A percentile compares a stretch with the other conserved stretches of the same genome.
These are phyloP conservation scores for Sphaerulina musiva DNA, from an alignment of 2,329 filamentous ascomycete species.

Conservation along the genomic window DNA sequence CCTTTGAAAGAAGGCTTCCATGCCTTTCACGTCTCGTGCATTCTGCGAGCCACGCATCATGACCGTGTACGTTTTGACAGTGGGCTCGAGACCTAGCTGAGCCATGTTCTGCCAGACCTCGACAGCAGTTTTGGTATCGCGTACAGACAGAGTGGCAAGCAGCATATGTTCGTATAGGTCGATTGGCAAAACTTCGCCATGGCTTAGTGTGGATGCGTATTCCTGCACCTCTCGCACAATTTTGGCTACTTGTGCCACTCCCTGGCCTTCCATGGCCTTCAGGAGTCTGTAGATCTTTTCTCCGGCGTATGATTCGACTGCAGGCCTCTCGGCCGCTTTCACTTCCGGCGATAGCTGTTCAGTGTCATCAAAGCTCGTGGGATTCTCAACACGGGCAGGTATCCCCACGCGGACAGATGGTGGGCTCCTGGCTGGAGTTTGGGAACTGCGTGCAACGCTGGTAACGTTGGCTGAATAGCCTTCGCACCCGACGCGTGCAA, in stretches of 20 bases:
- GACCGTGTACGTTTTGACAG: constrained; percentile 60
- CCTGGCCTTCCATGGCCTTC: constrained; percentile 5
- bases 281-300: constrained; percentile 8
- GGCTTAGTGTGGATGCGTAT: constrained; percentile 3
- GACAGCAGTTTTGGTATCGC: constrained; percentile 41
- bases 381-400: background rate
- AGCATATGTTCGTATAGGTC: constrained; percentile 41
- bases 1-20: constrained; percentile 62
- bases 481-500: constrained; percentile 1
- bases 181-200: constrained; percentile 17
- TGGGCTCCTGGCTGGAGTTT: background rate
- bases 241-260: background rate
- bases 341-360: background rate
- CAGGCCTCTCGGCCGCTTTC: background rate
- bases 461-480: background rate
- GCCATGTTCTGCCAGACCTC: constrained; percentile 54
- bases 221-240: constrained; percentile 9
- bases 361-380: background rate
- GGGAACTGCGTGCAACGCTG: background rate
- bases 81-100: constrained; percentile 51
- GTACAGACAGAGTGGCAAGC: constrained; percentile 42
- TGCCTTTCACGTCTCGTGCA: constrained; percentile 51
- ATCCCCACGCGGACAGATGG: background rate
- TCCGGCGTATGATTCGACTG: constrained; percentile 10
- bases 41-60: constrained; percentile 66